These are phyloP conservation scores for Vicia faba DNA, from an alignment of 306 rosid species.

Conservation along the genomic window DNA sequence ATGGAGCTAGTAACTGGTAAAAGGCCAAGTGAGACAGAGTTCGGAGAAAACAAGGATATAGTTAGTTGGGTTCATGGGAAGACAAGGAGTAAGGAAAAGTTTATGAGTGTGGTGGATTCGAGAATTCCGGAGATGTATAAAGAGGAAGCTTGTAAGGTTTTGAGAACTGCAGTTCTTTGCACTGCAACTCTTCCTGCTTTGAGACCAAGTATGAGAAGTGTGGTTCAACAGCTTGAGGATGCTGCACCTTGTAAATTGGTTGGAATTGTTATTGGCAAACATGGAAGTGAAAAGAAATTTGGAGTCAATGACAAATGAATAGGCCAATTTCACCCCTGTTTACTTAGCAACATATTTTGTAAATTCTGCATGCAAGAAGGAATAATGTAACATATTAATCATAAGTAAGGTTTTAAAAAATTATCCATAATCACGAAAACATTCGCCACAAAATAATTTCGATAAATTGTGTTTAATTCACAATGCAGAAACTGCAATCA, in stretches of 20 bases:
- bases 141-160: conserved; percentile 70
- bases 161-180: conserved; percentile 72
- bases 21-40: conserved; percentile 74
- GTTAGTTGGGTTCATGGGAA: conserved; percentile 73
- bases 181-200: conserved; percentile 60
- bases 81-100: conserved; percentile 52
- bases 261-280: conserved; percentile 61
- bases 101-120: conserved; percentile 55
- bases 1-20: conserved; percentile 87
- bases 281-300: conserved; percentile 43
- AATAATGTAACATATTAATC: conserved; percentile 16
- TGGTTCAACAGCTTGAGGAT: conserved; percentile 82
- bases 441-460: too few species aligned
- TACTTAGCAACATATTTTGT: conserved; percentile 16
- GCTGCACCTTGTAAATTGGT: conserved; percentile 64
- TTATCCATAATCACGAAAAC: too few species aligned
- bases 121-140: conserved; percentile 53
- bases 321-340: neutral
- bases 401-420: too few species aligned
- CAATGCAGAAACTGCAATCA: too few species aligned
- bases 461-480: too few species aligned
- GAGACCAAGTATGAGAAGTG: conserved; percentile 84
- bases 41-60: conserved; percentile 77
- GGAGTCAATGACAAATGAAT: conserved; percentile 25
- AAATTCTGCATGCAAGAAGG: conserved; percentile 24